Base-by-base conservation (phyloP, 768 basidiomycete species). In the Psilocybe subaeruginosa region DNA sequence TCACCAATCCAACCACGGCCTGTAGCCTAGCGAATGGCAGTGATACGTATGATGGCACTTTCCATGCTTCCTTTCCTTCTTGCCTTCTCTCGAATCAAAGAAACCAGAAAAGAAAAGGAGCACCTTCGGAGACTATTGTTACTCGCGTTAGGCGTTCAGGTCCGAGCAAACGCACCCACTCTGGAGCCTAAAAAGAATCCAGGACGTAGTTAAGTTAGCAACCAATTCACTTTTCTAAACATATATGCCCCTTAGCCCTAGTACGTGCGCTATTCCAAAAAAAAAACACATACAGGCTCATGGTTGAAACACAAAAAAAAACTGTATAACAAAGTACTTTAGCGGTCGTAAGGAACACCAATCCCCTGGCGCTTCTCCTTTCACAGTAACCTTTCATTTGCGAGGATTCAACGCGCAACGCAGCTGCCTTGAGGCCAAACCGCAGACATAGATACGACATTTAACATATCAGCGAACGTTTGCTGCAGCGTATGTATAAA, bases 311-410 rank as follows among this genome's bases (percentile, higher is more conserved):
- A 39, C 19, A 5, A 39, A 16, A 35, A 19, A 53, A 29, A 50
- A 27, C 29, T 23, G 55, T 56, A 46, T 23, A 54, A 27, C 54
- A 54, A 9, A 9, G 7, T 37, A 23, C 23, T 23, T 23, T 23
- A n/a, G 30, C 16, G 2, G 30, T 1, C 4, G 7, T 33, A 17
- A 45, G 12, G 19, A 29, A 54, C 19, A 39, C 31, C 48, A 41
- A 53, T 43, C 31, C 19, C 37, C 37, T 45, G 53, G 61, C 61
- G 56, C 57, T 54, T 58, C 61, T 58, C 47, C 48, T 30, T 30
- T 55, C 54, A 19, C 37, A 53, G 48, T 54, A 54, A 58, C 47
- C 37, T 59, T 63, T 63, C 46, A 63, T 63, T 59, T 63, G 53
- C 58, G 61, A 62, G 11, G 39, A 49, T 54, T 59, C 62, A 56